Evolutionary conservation across 176 grass and related monocot species (phyloP), one percentile per base, ranked within the genome.

Genomic region (Elymus sibiricus): DNA sequence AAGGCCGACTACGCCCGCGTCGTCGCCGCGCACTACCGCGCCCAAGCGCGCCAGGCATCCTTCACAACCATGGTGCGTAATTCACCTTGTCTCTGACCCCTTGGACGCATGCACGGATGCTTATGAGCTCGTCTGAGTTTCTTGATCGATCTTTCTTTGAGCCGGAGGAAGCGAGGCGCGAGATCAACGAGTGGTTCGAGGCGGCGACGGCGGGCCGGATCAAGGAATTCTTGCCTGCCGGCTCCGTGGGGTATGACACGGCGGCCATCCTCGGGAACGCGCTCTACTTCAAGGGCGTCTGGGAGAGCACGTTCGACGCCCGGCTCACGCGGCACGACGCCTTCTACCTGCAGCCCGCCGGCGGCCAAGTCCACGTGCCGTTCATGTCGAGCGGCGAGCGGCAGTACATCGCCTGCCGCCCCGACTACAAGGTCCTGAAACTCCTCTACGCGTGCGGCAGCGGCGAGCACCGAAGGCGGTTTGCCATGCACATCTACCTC

Each of bases 261-360:
- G 43, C 47, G 11, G 71, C 86, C 19, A 77, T 94, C n/a, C 80
- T 97, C 4, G 79, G 71, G 32, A 97, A 92, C 79, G 90, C 90
- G 3, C 85, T 97, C 76, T 97, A 97, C 86, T 97, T 97, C 86
- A 97, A 97, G 87, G 86, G 90, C 16, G 8, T 27, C 10, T 97
- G 94, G 92, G 31, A 60, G n/a, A 77, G 70, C n/a, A 89, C 87
- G 78, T 94, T 97, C 82, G 85, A 90, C n/a, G 28, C 49, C 15
- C 12, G 19, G 2, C 39, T 42, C 58, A 92, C 86, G 28, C 70
- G 37, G 61, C 21, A 88, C 32, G 63, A 25, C 9, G 73, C 59
- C 61, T 97, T 97, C 67, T 82, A 94, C 86, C 64, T 85, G 40
- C 51, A 55, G 17, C 83, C 77, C 13, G 22, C 70, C 40, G 51